Percentiles rank a stretch among this genome's conserved stretches.
phyloP scores from a whole-genome alignment of 2,329 filamentous ascomycete species.

The Alternaria sp. region DNA sequence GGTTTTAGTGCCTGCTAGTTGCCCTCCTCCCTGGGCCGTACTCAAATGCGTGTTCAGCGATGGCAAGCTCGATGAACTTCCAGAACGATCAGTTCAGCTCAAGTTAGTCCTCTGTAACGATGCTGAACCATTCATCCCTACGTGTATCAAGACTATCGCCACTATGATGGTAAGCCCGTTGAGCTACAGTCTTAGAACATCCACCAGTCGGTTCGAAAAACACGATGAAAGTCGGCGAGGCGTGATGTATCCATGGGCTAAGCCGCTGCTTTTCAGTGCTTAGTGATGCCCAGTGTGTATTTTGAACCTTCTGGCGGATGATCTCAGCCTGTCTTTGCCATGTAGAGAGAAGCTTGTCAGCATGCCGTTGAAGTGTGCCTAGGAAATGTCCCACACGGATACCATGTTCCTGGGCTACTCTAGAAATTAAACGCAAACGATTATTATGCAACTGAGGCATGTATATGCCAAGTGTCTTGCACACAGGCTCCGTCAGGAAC shows the following conservation, averaged over 20 bases:
- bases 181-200: not conserved
- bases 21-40: not conserved
- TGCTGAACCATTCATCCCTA: not conserved
- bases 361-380: not conserved
- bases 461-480: not conserved
- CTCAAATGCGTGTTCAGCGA: not conserved
- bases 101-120: not conserved
- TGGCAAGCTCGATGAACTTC: not conserved
- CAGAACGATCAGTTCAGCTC: not conserved
- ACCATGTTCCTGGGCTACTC: not conserved
- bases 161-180: not conserved
- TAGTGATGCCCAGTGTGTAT: not conserved
- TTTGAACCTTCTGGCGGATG: not conserved
- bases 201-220: not conserved
- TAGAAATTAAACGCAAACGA: not conserved
- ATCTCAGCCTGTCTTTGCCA: not conserved
- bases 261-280: not conserved
- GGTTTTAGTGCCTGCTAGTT: not conserved
- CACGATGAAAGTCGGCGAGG: not conserved
- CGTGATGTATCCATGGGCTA: not conserved
- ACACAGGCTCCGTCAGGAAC: not conserved
- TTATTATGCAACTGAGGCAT: not conserved
- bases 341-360: not conserved
- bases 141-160: not conserved
- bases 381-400: not conserved